Evolutionary conservation across 331 rosid species (phyloP), one percentile per base, ranked within the genome.

Genomic region (Acacia concinna): DNA sequence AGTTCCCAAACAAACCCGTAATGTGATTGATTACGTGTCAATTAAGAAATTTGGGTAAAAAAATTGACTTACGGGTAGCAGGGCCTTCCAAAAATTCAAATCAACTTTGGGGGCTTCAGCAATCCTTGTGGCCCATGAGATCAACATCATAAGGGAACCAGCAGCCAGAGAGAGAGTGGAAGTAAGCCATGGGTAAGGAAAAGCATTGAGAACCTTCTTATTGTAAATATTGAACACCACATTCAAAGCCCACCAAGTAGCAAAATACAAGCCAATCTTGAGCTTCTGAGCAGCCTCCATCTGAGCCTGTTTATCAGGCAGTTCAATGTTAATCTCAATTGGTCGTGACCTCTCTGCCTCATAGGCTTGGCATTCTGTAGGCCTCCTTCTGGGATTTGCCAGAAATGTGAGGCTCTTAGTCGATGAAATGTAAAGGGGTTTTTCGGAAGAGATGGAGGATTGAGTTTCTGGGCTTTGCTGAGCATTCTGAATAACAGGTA

Each of bases 211-310:
- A 73, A 91, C 97, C 87, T 88, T 92, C 83, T 91, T 91, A 82
- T 91, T 89, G 78, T 89, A 91, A 9, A 91, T 89, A 71, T 91
- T 91, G 88, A 92, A 92, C 27, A 92, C 97, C 46, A 92, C 94
- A 72, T 92, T 92, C 81, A 90, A 46, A 76, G 92, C 91, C 97
- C 97, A 91, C 94, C 97, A 91, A 1, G 85, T 84, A 0, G 90
- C 97, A 65, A 91, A 89, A 69, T 91, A 91, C 44, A 90, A 17
- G 17, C 97, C 86, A 59, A 91, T 90, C 68, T 75, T 91, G 54
- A 85, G 3, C 69, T 62, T 89, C 49, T 90, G 89, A 40, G 93
- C 81, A 13, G 89, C 77, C 73, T 82, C 88, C 12, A 47, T 9
- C 40, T 69, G 51, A 56, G 82, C 75, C 56, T 73, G 79, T 68